Evolutionary conservation across 2,329 filamentous ascomycete genomes (phyloP), one percentile per base, ranked within the genome.

Genomic region (Escovopsis weberi): DNA sequence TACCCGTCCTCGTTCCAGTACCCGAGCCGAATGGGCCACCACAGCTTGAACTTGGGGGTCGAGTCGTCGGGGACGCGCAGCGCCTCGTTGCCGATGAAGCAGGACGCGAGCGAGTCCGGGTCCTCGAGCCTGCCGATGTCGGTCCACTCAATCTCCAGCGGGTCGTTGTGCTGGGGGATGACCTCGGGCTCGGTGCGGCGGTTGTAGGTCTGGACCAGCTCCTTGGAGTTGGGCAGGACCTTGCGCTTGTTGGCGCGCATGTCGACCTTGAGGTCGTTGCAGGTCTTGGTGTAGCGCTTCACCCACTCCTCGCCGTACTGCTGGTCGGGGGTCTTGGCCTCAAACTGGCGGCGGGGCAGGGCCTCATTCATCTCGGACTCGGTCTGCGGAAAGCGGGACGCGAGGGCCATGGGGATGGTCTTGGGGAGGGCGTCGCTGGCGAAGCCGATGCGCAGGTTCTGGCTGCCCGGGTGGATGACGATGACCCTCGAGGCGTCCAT

Each of bases 401-500:
- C 91, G 48, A 96, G 80, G 1, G 85, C 80, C 83, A 94, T 95
- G 5, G 91, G 89, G 35, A 96, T 77, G 1, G 87, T 93, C 64
- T 91, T 94, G 6, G 91, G 91, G 5, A 98, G 67, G 6, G 88
- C 89, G 63, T 98, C 91, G 54, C 85, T 94, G n/a, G 89, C 88
- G 46, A 96, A 78, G 0, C 91, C 91, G 53, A 98, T 88, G 39
- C 91, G 79, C 48, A 98, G 66, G 50, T 96, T 96, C 62, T 96
- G 89, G 57, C 89, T 96, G 28, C 91, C 91, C 2, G 89, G 80
- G 58, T 98, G 91, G 53, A 98, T 85, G 46, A 96, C 83, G 56
- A 98, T 89, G 47, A 94, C 82, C 60, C 89, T 94, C 9, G 87
- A 89, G 6, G 87, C 82, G 50, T 85, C 80, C 40, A 78, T 68